Conservation (phyloP, 805 yeast species). For the Saccharomycopsis schoenii region DNA sequence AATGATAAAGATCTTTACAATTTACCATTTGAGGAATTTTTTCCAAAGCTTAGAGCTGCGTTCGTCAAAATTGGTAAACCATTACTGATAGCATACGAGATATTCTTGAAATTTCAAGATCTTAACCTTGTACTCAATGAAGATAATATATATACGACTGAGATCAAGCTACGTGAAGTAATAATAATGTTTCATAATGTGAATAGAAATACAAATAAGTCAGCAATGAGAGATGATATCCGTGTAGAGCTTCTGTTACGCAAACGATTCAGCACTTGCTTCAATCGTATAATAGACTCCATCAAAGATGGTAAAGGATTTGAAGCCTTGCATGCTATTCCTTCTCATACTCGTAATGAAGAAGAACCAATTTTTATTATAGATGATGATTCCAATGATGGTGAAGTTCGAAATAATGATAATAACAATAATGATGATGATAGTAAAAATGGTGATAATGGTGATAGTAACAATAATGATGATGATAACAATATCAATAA, state of each 20-base stretch:
- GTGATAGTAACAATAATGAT: too few species aligned
- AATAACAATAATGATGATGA: not conserved
- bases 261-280: constrained; percentile 7
- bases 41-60: constrained; percentile 1
- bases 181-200: constrained; percentile 1
- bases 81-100: constrained; percentile 1
- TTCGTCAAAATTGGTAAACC: not conserved
- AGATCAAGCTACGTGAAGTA: constrained; percentile 7
- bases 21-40: constrained; percentile 4
- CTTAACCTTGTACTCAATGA: constrained; percentile 5
- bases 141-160: constrained; percentile 6
- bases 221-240: not conserved
- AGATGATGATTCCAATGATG: constrained; percentile 2
- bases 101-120: constrained; percentile 3
- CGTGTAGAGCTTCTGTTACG: not conserved
- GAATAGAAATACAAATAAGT: constrained; percentile 1
- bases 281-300: constrained; percentile 3
- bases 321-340: not conserved
- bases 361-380: not conserved
- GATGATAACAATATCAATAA: too few species aligned
- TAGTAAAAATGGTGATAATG: too few species aligned
- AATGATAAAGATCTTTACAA: not conserved
- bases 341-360: not conserved
- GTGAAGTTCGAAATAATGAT: not conserved
- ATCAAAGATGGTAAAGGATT: constrained; percentile 6